Percentiles rank a stretch among this genome's conserved stretches.
Evolutionary conservation across 2,329 filamentous ascomycete species (phyloP).

Genomic region (Talaromyces verruculosus): DNA sequence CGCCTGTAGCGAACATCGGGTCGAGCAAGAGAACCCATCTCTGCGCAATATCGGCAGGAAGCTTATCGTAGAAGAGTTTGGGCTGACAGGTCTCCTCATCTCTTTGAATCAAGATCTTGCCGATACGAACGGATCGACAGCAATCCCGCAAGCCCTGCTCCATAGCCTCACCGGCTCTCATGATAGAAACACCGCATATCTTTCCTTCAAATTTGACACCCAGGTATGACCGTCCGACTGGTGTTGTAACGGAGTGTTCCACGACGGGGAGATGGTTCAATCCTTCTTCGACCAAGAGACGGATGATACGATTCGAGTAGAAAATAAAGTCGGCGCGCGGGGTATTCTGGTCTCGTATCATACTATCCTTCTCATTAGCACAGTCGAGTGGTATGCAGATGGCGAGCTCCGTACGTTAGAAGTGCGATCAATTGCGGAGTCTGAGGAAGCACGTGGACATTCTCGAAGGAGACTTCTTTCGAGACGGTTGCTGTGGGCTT

Average conservation of each 20-base stretch:
- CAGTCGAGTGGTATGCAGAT: slow-evolving; percentile 14
- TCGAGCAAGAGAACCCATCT: slow-evolving; percentile 93
- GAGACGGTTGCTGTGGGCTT: slow-evolving; percentile 90
- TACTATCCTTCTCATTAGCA: slow-evolving; percentile 55
- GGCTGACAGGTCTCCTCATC: slow-evolving; percentile 93
- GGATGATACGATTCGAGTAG: slow-evolving; percentile 97
- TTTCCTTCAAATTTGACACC: slow-evolving; percentile 96
- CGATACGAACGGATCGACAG: slow-evolving; percentile 95
- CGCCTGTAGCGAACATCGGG: slow-evolving; percentile 98
- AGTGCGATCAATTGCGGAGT: slow-evolving; percentile 96
- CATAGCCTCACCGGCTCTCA: slow-evolving; percentile 98
- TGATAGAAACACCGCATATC: slow-evolving; percentile 97
- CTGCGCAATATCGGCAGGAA: slow-evolving; percentile 87
- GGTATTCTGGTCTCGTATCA: slow-evolving; percentile 90
- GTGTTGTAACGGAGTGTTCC: slow-evolving; percentile 84
- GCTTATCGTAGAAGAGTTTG: slow-evolving; percentile 95
- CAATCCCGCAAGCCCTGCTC: slow-evolving; percentile 95
- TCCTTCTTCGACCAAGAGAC: slow-evolving; percentile 92
- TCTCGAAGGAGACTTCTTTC: slow-evolving; percentile 74
- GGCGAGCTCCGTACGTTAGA: slow-evolving; percentile 70
- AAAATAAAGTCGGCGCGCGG: slow-evolving; percentile 97
- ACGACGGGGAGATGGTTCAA: slow-evolving; percentile 94
- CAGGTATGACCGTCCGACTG: slow-evolving; percentile 81
- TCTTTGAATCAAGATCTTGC: slow-evolving; percentile 96
- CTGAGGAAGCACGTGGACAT: slow-evolving; percentile 86